These are phyloP conservation scores for Pascua guehoae DNA, from an alignment of 1,284 basidiomycete species.

Conservation along the genomic window DNA sequence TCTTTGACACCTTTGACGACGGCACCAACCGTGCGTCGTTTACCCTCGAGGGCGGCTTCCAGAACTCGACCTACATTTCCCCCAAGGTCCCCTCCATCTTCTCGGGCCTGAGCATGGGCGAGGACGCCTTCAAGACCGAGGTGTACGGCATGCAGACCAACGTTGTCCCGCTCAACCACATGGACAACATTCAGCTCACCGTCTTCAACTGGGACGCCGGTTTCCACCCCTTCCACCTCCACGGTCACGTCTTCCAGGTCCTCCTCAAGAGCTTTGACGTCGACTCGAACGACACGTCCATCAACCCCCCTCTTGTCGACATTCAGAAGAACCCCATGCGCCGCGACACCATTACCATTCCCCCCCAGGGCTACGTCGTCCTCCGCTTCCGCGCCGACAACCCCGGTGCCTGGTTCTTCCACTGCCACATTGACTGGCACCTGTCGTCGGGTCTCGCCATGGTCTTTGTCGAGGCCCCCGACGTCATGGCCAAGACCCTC, in stretches of 20 bases:
- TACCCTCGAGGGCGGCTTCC: constrained; percentile 36
- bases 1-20: constrained; percentile 52
- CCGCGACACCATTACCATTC: constrained; percentile 60
- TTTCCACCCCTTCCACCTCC: constrained; percentile 53
- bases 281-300: constrained; percentile 66
- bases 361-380: constrained; percentile 49
- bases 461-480: constrained; percentile 49
- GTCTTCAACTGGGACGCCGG: constrained; percentile 69
- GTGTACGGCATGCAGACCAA: constrained; percentile 71
- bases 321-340: constrained; percentile 78
- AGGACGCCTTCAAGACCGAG: constrained; percentile 61
- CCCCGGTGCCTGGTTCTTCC: constrained; percentile 55
- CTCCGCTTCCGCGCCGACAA: constrained; percentile 54
- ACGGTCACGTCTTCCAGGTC: constrained; percentile 70
- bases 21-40: constrained; percentile 51
- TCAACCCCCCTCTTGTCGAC: constrained; percentile 77
- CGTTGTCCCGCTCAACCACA: constrained; percentile 68
- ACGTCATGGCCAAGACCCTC: constrained; percentile 38
- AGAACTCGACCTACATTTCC: constrained; percentile 45
- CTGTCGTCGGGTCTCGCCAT: constrained; percentile 48
- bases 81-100: constrained; percentile 68
- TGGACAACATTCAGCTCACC: constrained; percentile 73
- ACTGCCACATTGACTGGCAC: constrained; percentile 51
- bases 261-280: constrained; percentile 69
- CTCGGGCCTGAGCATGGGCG: constrained; percentile 69